A percentile compares a stretch with the other conserved stretches of the same genome.
Conservation (phyloP, 768 basidiomycete genomes). For the Naganishia antarctica region DNA sequence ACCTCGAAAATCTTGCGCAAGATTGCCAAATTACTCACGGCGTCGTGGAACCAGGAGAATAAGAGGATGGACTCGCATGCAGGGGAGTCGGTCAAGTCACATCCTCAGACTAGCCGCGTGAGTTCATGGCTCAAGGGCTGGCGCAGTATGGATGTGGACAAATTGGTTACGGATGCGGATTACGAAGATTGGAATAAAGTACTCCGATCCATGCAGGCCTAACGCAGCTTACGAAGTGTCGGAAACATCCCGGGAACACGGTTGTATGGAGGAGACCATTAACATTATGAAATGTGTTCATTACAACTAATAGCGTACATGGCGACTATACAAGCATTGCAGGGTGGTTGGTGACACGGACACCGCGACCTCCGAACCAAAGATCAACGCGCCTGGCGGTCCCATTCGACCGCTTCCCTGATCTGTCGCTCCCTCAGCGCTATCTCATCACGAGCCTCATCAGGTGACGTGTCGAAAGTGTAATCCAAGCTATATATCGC, state of each 20-base stretch:
- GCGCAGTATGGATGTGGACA: slow-evolving; percentile 32
- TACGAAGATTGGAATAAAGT: slow-evolving; percentile 31
- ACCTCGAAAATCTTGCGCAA: slow-evolving; percentile 34
- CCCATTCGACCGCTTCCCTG: slow-evolving; percentile 24
- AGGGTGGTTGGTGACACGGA: not conserved
- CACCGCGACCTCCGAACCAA: too few species aligned
- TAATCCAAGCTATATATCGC: slow-evolving; percentile 43
- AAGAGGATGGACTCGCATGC: not conserved
- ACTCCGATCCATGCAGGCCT: slow-evolving; percentile 8
- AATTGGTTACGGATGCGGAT: slow-evolving; percentile 36
- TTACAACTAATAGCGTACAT: not conserved
- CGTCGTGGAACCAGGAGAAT: slow-evolving; percentile 2
- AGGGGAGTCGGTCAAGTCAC: not conserved
- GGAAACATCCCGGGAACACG: too few species aligned
- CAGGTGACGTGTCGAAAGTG: slow-evolving; percentile 27
- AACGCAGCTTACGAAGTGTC: too few species aligned
- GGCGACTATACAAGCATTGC: slow-evolving; percentile 1
- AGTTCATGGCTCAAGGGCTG: slow-evolving; percentile 32
- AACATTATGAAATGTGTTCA: not conserved
- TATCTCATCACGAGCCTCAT: slow-evolving; percentile 22
- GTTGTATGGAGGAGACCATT: not conserved
- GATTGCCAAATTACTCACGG: slow-evolving; percentile 25
- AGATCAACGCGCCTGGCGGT: not conserved
- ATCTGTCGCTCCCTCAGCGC: slow-evolving; percentile 16
- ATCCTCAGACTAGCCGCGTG: slow-evolving; percentile 23